Percentiles rank a stretch among this genome's conserved stretches.
Evolutionary conservation across 306 rosid genomes (phyloP).

Genomic region (Cicer chorassanicum): DNA sequence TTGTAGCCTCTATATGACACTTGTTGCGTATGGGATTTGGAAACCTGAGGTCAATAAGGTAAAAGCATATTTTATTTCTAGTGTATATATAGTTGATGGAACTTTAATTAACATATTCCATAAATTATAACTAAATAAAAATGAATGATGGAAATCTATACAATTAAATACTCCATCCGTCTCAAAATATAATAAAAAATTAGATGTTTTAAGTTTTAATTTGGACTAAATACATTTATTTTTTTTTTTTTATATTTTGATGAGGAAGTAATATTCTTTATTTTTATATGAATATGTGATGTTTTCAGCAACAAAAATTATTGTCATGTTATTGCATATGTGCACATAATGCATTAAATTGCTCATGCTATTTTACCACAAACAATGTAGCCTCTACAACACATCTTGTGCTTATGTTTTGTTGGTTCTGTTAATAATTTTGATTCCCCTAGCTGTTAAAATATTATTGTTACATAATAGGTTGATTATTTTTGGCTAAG

Average conservation of each 20-base stretch:
- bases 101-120: not conserved
- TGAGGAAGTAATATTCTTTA: not conserved
- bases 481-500: no score
- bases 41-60: not conserved
- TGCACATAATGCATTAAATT: constrained; percentile 15
- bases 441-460: not conserved
- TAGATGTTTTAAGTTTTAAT: no score
- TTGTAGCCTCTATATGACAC: not conserved
- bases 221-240: no score
- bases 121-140: not conserved
- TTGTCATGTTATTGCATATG: not conserved
- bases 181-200: no score
- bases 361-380: constrained; percentile 1
- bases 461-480: not conserved
- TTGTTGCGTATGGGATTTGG: not conserved
- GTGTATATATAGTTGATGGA: no score
- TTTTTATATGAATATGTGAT: not conserved
- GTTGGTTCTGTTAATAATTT: not conserved
- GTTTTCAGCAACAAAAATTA: not conserved
- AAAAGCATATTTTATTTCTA: not conserved
- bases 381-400: constrained; percentile 8
- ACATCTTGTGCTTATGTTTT: not conserved
- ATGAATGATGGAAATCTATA: not conserved
- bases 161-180: not conserved
- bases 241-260: no score